Percentiles rank a stretch among this genome's conserved stretches.
Conservation (phyloP, 2,329 filamentous ascomycete genomes). For the Calonectria fujianensis region DNA sequence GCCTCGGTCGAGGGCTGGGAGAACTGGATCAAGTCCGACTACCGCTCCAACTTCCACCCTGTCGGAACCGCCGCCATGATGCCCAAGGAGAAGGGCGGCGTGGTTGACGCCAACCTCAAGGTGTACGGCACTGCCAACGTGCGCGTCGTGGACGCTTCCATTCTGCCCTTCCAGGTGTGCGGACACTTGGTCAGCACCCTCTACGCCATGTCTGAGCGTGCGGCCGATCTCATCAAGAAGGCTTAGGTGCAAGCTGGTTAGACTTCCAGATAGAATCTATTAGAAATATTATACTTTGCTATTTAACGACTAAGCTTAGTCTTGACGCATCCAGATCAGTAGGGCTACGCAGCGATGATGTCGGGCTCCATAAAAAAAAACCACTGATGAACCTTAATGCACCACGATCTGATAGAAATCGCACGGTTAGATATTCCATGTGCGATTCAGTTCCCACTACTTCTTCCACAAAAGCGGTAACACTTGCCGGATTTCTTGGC, state of each 20-base stretch:
- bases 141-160: slow-evolving; percentile 62
- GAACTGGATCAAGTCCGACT: slow-evolving; percentile 10
- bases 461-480: background rate
- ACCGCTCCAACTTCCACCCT: slow-evolving; percentile 58
- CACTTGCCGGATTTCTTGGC: background rate
- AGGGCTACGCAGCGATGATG: background rate
- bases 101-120: slow-evolving; percentile 9
- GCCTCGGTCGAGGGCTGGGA: slow-evolving; percentile 4
- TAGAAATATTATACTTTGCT: background rate
- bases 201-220: slow-evolving; percentile 5
- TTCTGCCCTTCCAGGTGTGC: slow-evolving; percentile 18
- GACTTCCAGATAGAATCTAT: background rate
- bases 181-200: slow-evolving; percentile 13
- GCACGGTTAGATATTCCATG: background rate
- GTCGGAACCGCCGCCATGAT: slow-evolving; percentile 71
- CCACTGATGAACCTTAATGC: background rate
- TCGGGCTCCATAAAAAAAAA: background rate
- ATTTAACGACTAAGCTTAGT: background rate
- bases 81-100: slow-evolving; percentile 63
- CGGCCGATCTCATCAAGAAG: slow-evolving; percentile 9
- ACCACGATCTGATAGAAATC: background rate
- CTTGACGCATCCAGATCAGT: background rate
- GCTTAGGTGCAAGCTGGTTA: background rate
- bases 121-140: slow-evolving; percentile 12
- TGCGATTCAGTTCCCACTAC: background rate